Percentiles rank a stretch among this genome's conserved stretches.
Conservation (phyloP, 108 stramenopile species). For the Parmales sp. region DNA sequence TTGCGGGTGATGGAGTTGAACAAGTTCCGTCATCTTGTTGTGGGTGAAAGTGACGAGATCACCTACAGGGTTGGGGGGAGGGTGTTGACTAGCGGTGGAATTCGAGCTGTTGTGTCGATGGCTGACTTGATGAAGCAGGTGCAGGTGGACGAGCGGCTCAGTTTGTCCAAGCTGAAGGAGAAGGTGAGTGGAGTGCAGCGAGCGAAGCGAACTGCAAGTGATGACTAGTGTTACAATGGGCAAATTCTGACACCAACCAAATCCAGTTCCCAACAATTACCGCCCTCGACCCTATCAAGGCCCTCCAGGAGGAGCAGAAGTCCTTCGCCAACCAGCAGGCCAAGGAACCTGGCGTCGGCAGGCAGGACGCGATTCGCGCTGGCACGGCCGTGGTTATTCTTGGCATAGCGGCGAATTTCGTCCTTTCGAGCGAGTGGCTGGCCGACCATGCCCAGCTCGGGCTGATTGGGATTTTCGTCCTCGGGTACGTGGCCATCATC, state of each 20-base stretch:
- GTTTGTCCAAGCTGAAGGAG: conserved; percentile 41
- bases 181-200: conserved; percentile 7
- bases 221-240: not conserved
- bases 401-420: conserved; percentile 44
- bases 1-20: conserved; percentile 61
- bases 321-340: conserved; percentile 53
- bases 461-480: conserved; percentile 74
- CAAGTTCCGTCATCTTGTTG: conserved; percentile 58
- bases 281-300: conserved; percentile 45
- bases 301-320: conserved; percentile 64
- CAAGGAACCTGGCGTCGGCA: conserved; percentile 41
- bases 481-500: conserved; percentile 86
- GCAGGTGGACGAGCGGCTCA: conserved; percentile 64
- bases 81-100: conserved; percentile 15
- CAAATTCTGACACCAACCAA: not conserved
- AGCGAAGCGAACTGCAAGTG: not conserved
- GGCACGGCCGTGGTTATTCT: conserved; percentile 43
- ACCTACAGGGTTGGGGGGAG: conserved; percentile 21
- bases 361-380: conserved; percentile 56
- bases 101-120: conserved; percentile 65
- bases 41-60: conserved; percentile 37
- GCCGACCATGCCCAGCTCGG: conserved; percentile 56
- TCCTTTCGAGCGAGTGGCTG: conserved; percentile 63
- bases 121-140: conserved; percentile 64
- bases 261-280: conserved; percentile 49